phyloP scores from a whole-genome alignment of 2,329 filamentous ascomycete genomes.

The Spiromastix sp. region DNA sequence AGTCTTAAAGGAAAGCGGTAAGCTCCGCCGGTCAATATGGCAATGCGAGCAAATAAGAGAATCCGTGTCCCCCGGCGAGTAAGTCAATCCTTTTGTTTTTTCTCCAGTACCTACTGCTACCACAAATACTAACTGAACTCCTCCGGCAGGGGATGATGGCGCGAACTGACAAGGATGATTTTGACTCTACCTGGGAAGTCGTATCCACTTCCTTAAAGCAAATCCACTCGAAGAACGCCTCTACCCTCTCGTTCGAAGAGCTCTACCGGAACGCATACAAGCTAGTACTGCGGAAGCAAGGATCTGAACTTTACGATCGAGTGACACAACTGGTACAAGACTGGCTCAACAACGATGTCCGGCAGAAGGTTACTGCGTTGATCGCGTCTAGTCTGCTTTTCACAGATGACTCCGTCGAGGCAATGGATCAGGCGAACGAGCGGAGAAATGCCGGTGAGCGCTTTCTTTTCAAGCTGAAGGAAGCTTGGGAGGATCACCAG shows the following conservation, averaged over 20 bases:
- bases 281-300: slow-evolving; percentile 81
- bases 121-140: not conserved
- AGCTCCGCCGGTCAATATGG: no score
- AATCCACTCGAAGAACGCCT: slow-evolving; percentile 88
- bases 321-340: slow-evolving; percentile 72
- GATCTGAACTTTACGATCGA: slow-evolving; percentile 66
- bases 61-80: slow-evolving; percentile 60
- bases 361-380: slow-evolving; percentile 58
- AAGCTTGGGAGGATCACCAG: slow-evolving; percentile 81
- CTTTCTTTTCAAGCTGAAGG: slow-evolving; percentile 65
- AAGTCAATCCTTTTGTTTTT: slow-evolving; percentile 26
- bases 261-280: slow-evolving; percentile 91
- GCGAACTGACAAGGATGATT: slow-evolving; percentile 56
- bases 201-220: slow-evolving; percentile 68
- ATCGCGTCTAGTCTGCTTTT: slow-evolving; percentile 60
- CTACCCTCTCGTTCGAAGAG: slow-evolving; percentile 83
- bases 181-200: slow-evolving; percentile 73
- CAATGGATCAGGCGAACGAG: slow-evolving; percentile 59
- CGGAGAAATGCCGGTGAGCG: slow-evolving; percentile 69
- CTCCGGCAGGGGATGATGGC: slow-evolving; percentile 42
- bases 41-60: slow-evolving; percentile 48
- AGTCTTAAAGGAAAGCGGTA: no score
- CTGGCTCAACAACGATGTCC: slow-evolving; percentile 69
- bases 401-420: slow-evolving; percentile 33
- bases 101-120: slow-evolving; percentile 4